These are phyloP conservation scores for Fusarium redolens DNA, from an alignment of 2,329 filamentous ascomycete species.

Conservation along the genomic window DNA sequence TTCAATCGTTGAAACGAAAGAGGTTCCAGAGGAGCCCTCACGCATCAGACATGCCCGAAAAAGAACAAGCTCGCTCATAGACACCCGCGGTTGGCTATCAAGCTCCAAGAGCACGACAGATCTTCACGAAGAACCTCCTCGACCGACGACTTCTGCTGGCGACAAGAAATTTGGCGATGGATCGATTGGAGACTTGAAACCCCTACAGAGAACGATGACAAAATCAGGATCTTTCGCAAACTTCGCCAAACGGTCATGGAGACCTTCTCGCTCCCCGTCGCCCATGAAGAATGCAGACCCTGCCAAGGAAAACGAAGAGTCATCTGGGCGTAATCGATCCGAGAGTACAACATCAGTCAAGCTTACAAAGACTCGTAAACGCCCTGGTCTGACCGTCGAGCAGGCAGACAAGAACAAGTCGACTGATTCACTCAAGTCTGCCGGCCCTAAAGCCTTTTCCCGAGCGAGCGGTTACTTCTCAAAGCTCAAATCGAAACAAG, in stretches of 20 bases:
- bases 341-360: constrained; percentile 42
- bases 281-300: constrained; percentile 50
- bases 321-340: constrained; percentile 38
- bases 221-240: constrained; percentile 61
- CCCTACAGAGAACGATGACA: constrained; percentile 52
- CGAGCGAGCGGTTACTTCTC: constrained; percentile 62
- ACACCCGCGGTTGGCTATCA: constrained; percentile 64
- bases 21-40: constrained; percentile 30
- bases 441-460: constrained; percentile 53
- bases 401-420: constrained; percentile 40
- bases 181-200: constrained; percentile 41
- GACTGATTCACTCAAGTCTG: constrained; percentile 52
- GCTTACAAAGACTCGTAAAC: constrained; percentile 44
- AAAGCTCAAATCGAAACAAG: constrained; percentile 60
- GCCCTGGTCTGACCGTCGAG: constrained; percentile 45
- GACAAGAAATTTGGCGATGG: constrained; percentile 37
- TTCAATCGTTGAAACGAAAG: constrained; percentile 39
- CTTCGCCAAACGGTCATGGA: constrained; percentile 65
- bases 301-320: constrained; percentile 36
- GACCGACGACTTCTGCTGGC: constrained; percentile 44
- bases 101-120: constrained; percentile 56
- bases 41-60: constrained; percentile 40
- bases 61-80: constrained; percentile 60
- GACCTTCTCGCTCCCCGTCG: constrained; percentile 61
- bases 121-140: constrained; percentile 36